These are phyloP conservation scores for Saksenaea vasiformis DNA, from an alignment of 371 early-diverging fungal species.

Conservation along the genomic window DNA sequence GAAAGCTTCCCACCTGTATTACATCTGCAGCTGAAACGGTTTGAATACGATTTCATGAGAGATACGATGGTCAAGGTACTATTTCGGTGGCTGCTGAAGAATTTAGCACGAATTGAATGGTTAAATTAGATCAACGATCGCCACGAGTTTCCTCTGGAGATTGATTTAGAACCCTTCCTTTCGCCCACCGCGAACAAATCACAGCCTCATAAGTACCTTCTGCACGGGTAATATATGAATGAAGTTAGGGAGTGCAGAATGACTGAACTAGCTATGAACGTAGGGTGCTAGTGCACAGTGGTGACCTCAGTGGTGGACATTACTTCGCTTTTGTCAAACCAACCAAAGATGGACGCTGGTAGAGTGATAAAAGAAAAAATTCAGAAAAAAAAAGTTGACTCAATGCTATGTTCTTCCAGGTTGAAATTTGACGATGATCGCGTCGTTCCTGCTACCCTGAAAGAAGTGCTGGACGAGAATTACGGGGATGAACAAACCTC, in stretches of 20 bases:
- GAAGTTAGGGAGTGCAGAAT: constrained; percentile 10
- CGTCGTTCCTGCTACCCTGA: constrained; percentile 80
- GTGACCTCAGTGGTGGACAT: constrained; percentile 95
- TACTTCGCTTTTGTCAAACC: constrained; percentile 94
- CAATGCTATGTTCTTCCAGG: constrained; percentile 3
- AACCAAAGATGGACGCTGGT: constrained; percentile 77
- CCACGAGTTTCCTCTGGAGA: constrained; percentile 88
- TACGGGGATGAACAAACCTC: constrained; percentile 80
- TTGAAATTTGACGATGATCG: constrained; percentile 97
- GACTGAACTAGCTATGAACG: neutral
- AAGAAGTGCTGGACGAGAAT: constrained; percentile 94
- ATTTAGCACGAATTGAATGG: neutral
- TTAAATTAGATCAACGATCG: constrained; percentile 86
- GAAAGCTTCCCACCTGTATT: constrained; percentile 95
- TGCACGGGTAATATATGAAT: constrained; percentile 69
- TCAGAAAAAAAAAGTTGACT: neutral
- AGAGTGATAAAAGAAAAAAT: constrained; percentile 10
- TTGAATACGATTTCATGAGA: constrained; percentile 93
- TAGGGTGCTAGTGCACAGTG: constrained; percentile 96
- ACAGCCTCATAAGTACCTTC: constrained; percentile 70
- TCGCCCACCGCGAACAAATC: constrained; percentile 67
- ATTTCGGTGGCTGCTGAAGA: neutral
- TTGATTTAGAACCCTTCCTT: constrained; percentile 89
- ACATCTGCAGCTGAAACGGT: constrained; percentile 96
- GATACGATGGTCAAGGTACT: constrained; percentile 89